phyloP scores from a whole-genome alignment of 2,329 filamentous ascomycete species.

The Fusarium clavum region DNA sequence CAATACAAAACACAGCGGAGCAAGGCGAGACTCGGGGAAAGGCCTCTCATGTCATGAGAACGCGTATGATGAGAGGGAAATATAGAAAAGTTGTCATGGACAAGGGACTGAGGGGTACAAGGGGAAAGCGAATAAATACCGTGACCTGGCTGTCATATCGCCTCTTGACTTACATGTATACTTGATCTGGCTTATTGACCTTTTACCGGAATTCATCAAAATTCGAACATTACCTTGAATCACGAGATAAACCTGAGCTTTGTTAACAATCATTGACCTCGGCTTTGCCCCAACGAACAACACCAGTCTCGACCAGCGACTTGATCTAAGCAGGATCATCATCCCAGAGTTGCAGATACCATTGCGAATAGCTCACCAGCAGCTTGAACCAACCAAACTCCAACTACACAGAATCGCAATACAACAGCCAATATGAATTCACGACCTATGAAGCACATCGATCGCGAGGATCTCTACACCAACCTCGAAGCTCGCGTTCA shows the following conservation, averaged over 20 bases:
- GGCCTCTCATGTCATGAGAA: slow-evolving; percentile 25
- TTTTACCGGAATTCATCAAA: not conserved
- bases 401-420: not conserved
- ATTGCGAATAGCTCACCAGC: not conserved
- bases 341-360: not conserved
- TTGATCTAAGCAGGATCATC: not conserved
- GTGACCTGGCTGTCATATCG: slow-evolving; percentile 8
- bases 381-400: no score
- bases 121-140: slow-evolving; percentile 43
- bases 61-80: slow-evolving; percentile 18
- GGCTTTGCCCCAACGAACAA: not conserved
- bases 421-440: slow-evolving; percentile 46
- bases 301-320: not conserved
- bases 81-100: slow-evolving; percentile 21
- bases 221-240: not conserved
- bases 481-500: slow-evolving; percentile 75
- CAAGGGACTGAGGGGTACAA: slow-evolving; percentile 25
- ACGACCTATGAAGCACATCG: slow-evolving; percentile 67
- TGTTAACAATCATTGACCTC: not conserved
- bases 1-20: slow-evolving; percentile 37
- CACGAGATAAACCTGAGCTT: slow-evolving; percentile 1
- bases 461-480: slow-evolving; percentile 77
- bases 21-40: slow-evolving; percentile 46
- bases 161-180: slow-evolving; percentile 19
- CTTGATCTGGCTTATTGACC: slow-evolving; percentile 13